These are phyloP conservation scores for Podaxis mareebaensis DNA, from an alignment of 768 basidiomycete species.

Conservation along the genomic window DNA sequence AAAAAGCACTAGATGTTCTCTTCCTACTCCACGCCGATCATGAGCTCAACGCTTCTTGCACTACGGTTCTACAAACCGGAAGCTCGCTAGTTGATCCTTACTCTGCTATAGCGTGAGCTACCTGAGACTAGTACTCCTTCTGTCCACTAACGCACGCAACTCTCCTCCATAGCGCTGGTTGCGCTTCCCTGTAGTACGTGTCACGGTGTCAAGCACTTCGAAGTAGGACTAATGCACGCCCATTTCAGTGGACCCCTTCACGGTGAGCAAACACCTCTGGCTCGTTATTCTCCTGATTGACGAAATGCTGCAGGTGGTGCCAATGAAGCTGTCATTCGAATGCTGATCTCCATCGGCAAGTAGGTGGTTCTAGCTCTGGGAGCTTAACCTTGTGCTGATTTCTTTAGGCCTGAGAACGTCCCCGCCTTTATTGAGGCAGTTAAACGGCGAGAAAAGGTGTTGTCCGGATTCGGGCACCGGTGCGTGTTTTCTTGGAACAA, in stretches of 20 bases:
- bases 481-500: background rate
- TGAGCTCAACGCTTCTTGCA: slow-evolving; percentile 84
- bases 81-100: slow-evolving; percentile 92
- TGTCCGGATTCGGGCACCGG: slow-evolving; percentile 90
- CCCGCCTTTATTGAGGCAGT: slow-evolving; percentile 85
- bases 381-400: background rate
- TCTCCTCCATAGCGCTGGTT: slow-evolving; percentile 61
- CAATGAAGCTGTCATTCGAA: slow-evolving; percentile 92
- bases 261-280: slow-evolving; percentile 34
- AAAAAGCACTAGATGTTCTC: slow-evolving; percentile 83
- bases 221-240: slow-evolving; percentile 11
- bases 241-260: slow-evolving; percentile 65
- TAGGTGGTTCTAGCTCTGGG: slow-evolving; percentile 30
- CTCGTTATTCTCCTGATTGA: slow-evolving; percentile 6
- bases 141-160: background rate
- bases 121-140: background rate
- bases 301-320: slow-evolving; percentile 61
- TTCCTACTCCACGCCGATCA: slow-evolving; percentile 92
- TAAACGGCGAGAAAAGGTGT: slow-evolving; percentile 83
- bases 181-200: slow-evolving; percentile 84
- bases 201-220: slow-evolving; percentile 27
- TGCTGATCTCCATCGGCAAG: slow-evolving; percentile 88
- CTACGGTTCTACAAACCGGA: slow-evolving; percentile 85
- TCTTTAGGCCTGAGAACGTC: slow-evolving; percentile 72
- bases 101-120: slow-evolving; percentile 72